A percentile compares a stretch with the other conserved stretches of the same genome.
phyloP scores from a whole-genome alignment of 306 rosid genomes.

The Begonia loranthoides region DNA sequence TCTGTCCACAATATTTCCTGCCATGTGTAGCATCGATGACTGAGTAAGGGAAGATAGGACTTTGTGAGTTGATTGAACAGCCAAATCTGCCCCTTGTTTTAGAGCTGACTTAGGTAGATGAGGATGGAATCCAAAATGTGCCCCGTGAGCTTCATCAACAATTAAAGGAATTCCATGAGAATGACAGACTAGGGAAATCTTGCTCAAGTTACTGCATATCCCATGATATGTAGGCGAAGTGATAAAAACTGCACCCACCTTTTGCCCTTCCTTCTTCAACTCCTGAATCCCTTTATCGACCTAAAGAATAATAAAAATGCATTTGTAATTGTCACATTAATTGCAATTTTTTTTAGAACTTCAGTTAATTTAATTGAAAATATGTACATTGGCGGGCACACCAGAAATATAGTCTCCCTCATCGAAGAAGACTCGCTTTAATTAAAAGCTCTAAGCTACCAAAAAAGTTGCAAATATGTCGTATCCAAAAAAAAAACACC shows the following conservation, averaged over 20 bases:
- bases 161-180: constrained; percentile 59
- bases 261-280: constrained; percentile 42
- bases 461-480: no score
- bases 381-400: no score
- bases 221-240: constrained; percentile 90
- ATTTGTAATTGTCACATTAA: no score
- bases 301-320: constrained; percentile 21
- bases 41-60: constrained; percentile 80
- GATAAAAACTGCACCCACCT: constrained; percentile 59
- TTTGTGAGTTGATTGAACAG: constrained; percentile 71
- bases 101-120: constrained; percentile 60
- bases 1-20: constrained; percentile 40
- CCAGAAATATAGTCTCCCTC: no score
- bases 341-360: no score
- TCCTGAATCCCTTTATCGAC: constrained; percentile 54
- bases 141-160: constrained; percentile 95
- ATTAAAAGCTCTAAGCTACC: no score
- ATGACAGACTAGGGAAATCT: constrained; percentile 64
- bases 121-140: constrained; percentile 78
- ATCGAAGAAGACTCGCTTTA: no score
- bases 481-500: no score
- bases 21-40: constrained; percentile 85
- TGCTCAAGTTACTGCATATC: constrained; percentile 48
- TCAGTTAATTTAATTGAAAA: no score
- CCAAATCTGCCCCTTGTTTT: constrained; percentile 65